These are phyloP conservation scores for Clarireedia monteithiana DNA, from an alignment of 2,329 filamentous ascomycete species.

Conservation along the genomic window DNA sequence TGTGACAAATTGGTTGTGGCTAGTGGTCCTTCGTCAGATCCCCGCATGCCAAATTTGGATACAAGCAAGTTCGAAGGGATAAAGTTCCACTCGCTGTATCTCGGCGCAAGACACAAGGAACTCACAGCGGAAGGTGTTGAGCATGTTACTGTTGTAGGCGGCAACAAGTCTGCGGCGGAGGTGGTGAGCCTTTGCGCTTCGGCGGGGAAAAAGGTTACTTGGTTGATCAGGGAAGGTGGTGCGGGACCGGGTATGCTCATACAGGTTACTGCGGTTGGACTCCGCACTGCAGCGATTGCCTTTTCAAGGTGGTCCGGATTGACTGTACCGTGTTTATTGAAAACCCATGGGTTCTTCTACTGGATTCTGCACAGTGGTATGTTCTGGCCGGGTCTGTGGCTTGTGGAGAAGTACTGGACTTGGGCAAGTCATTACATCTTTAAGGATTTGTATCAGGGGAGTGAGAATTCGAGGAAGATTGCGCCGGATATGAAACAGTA, in stretches of 20 bases:
- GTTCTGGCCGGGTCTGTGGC: constrained; percentile 6
- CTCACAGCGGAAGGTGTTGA: constrained; percentile 9
- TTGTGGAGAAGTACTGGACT: constrained; percentile 8
- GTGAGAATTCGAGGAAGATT: constrained; percentile 6
- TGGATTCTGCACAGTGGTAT: constrained; percentile 12
- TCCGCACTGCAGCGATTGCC: constrained; percentile 8
- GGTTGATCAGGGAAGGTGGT: constrained; percentile 15
- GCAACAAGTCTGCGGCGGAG: constrained; percentile 15
- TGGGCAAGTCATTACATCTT: constrained; percentile 5
- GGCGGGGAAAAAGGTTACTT: constrained; percentile 15
- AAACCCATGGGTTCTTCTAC: constrained; percentile 11
- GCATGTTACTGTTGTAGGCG: constrained; percentile 14
- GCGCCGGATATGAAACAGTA: constrained; percentile 6
- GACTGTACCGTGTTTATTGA: constrained; percentile 2
- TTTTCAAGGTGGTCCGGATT: constrained; percentile 3
- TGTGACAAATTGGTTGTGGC: constrained; percentile 13
- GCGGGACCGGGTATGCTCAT: constrained; percentile 10
- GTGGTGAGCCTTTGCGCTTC: constrained; percentile 8
- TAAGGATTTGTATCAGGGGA: constrained; percentile 3
- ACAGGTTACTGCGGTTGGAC: constrained; percentile 1
- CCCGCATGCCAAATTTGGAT: constrained; percentile 11
- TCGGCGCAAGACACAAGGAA: constrained; percentile 1
- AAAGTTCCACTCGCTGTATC: constrained; percentile 12
- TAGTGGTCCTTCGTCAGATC: constrained; percentile 10
- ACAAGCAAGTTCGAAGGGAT: constrained; percentile 5